A percentile compares a stretch with the other conserved stretches of the same genome.
phyloP scores from a whole-genome alignment of 2,329 filamentous ascomycete genomes.

The Colletotrichum shisoi region DNA sequence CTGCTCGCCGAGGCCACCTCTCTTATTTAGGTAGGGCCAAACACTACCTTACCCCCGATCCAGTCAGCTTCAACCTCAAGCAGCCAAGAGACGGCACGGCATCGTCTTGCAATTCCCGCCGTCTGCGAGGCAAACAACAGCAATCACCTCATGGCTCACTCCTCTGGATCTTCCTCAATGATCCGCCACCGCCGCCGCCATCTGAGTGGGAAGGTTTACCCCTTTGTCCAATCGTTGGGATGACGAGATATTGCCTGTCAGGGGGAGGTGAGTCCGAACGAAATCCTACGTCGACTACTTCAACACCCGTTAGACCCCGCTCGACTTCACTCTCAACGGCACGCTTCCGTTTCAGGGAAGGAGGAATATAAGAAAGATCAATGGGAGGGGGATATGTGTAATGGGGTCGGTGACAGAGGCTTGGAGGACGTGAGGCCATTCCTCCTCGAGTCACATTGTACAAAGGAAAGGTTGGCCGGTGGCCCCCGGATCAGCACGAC shows the following conservation, averaged over 20 bases:
- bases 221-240: constrained; percentile 1
- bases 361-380: constrained; percentile 4
- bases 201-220: constrained; percentile 1
- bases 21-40: constrained; percentile 2
- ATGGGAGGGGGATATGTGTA: not conserved
- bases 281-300: constrained; percentile 11
- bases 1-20: constrained; percentile 3
- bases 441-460: not conserved
- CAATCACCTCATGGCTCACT: not conserved
- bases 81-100: constrained; percentile 14
- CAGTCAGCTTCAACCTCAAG: constrained; percentile 13
- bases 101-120: constrained; percentile 4
- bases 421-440: not conserved
- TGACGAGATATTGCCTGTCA: not conserved
- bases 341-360: constrained; percentile 20
- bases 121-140: constrained; percentile 1
- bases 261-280: not conserved
- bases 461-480: constrained; percentile 1
- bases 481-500: constrained; percentile 2
- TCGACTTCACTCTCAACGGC: constrained; percentile 12
- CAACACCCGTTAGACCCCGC: constrained; percentile 5
- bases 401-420: too few relatives aligned
- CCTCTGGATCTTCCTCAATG: constrained; percentile 11
- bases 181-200: not conserved
- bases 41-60: constrained; percentile 2